These are phyloP conservation scores for Rhytidhysteron rufulum DNA, from an alignment of 2,329 filamentous ascomycete genomes.

Conservation along the genomic window DNA sequence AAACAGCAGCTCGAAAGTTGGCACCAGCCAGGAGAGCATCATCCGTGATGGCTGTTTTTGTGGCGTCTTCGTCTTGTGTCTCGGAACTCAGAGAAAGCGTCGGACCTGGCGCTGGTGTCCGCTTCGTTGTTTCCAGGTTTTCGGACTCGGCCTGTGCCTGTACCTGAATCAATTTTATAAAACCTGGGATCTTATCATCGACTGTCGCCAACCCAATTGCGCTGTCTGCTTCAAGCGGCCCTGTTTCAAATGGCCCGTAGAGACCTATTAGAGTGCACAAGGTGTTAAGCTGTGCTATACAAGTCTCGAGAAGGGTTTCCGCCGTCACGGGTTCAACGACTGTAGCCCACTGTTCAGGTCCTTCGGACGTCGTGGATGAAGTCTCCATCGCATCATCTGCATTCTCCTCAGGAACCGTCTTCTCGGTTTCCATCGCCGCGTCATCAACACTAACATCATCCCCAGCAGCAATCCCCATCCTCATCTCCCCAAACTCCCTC, in stretches of 20 bases:
- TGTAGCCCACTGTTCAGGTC: constrained; percentile 60
- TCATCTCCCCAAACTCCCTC: constrained; percentile 41
- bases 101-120: constrained; percentile 5
- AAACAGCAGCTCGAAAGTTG: constrained; percentile 54
- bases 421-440: constrained; percentile 15
- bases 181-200: constrained; percentile 51
- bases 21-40: constrained; percentile 55
- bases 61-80: constrained; percentile 15
- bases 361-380: constrained; percentile 21
- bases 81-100: constrained; percentile 26
- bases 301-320: constrained; percentile 63
- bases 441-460: constrained; percentile 19
- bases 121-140: too few species aligned
- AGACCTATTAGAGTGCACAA: constrained; percentile 46
- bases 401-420: constrained; percentile 6
- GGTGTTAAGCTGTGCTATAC: constrained; percentile 56
- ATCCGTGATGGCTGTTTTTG: constrained; percentile 40
- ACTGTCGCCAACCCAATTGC: constrained; percentile 53
- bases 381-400: constrained; percentile 16
- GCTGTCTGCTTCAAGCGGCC: constrained; percentile 55
- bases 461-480: constrained; percentile 27
- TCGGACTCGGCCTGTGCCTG: constrained; percentile 3
- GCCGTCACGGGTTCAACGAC: constrained; percentile 65
- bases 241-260: constrained; percentile 46
- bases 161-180: constrained; percentile 39